Base-by-base conservation (phyloP, 805 yeast species). In the Millerozyma miso region DNA sequence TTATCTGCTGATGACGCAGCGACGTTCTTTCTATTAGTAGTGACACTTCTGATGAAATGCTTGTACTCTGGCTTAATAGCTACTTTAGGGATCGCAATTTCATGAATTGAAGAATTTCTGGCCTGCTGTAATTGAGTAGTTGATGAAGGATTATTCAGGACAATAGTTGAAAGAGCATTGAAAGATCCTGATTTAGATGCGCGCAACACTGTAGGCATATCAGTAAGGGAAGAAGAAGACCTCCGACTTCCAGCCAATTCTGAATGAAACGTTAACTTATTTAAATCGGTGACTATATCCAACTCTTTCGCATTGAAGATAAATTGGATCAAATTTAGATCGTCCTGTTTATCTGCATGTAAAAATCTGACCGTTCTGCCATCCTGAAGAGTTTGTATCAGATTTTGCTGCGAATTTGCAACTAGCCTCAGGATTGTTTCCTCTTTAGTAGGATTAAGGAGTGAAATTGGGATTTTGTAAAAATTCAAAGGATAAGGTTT, bases 221-320 rank as follows among this genome's bases (percentile, higher is more conserved):
- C 65, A 8, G 65, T 59, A 41, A 65, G 52, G 4, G 67, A 62
- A 39, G 67, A 62, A 19, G 67, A 58, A 4, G 68, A 62, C 39
- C 55, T 60, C 19, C 55, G 55, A 15, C 54, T 53, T 16, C 67
- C 60, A 33, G 53, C 46, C 23, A 68, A 55, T 41, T 68, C 69
- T 39, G 59, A 52, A 45, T 67, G 71, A 46, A 53, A 63, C 18
- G 53, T 48, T 53, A 48, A 48, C 48, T 63, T 63, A 49, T 64
- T 66, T 46, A 68, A 50, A 37, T 68, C 72, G 2, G 72, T 57
- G 46, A 68, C 43, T 26, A 65, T 55, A 32, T 64, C 65, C 39
- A 68, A 54, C 48, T 67, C 73, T 38, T 56, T 57, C 18, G 58
- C 59, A 43, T 65, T 67, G 38, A 59, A 51, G n/a, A 68, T 60